Evolutionary conservation across 768 basidiomycete species (phyloP), one percentile per base, ranked within the genome.

Genomic region (Russula lepida): DNA sequence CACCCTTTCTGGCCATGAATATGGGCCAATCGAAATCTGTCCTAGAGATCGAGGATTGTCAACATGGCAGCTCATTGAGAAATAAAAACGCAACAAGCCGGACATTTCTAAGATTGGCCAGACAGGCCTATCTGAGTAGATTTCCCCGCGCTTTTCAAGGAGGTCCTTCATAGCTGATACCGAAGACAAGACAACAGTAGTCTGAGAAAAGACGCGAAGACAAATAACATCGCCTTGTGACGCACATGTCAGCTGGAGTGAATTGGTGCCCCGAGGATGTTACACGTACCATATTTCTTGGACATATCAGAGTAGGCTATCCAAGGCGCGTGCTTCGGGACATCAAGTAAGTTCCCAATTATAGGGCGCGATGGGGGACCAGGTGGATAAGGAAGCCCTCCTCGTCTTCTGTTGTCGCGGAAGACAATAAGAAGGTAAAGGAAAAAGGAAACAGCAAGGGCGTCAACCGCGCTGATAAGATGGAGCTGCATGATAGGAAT

Each of bases 131-230:
- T 62, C 63, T 19, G 63, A 56, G 46, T 62, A 64, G 9, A 30
- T 13, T 25, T 76, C 67, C 56, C 81, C 78, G 50, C 81, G 75
- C 66, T 76, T 82, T 41, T 83, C 82, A 32, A 85, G 71, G 27
- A 84, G 69, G 54, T 79, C 81, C 13, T 74, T 73, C 28, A 77
- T 73, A 5, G 74, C 76, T 56, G 75, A 71, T 61, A 73, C 58
- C 54, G 76, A 77, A 68, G 76, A 80, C 35, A 84, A 70, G 54
- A 85, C 70, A 49, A 84, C 66, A 68, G 80, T 75, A 25, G 76
- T 73, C 60, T 78, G 78, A 21, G 77, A 75, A 35, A 84, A 66
- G 17, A 81, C 59, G 39, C 69, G 68, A 47, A 76, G 53, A 62
- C 28, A 35, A 8, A 64, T 25, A 5, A 63, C 3, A 13, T 59